Base-by-base conservation (phyloP, 2,329 filamentous ascomycete species). In the Xylaria multiplex region DNA sequence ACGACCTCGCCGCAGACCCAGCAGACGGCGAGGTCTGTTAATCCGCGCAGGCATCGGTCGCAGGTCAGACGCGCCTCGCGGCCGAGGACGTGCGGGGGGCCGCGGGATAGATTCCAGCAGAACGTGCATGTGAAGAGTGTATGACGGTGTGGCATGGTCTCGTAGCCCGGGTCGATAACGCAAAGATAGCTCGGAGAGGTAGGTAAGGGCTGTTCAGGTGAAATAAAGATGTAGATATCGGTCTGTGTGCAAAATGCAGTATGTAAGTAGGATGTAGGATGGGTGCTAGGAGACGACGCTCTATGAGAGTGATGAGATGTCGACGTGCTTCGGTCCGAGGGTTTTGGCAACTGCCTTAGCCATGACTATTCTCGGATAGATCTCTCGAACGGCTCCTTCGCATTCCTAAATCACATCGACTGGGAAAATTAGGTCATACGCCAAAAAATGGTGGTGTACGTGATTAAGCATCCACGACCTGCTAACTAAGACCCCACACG, bases 1-100 rank as follows among this genome's bases (percentile, higher is more conserved):
- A 88, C 80, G 49, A 85, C 75, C 73, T 87, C 84, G 22, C 85
- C 84, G 68, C 86, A 88, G 30, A 83, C 84, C 86, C 79, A 88
- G 74, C 83, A 88, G 58, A 88, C 83, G 66, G 85, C 84, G 54
- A 88, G 79, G 72, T 86, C 80, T 56, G 87, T 73, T 2, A 88
- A 74, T 1, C 79, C 79, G 7, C 76, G 69, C 74, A 83, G 81
- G 75, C 86, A 88, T 0, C 75, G 46, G 30, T 72, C 70, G 73
- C 85, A 88, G 27, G 83, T 79, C 3, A 87, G 83, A 2, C 85
- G 82, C 2, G 81, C 79, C 0, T 80, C 79, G 16, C 77, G 78
- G 9, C 84, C 84, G 2, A 88, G 74, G 19, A 83, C 74, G 52
- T 73, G 79, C 3, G 79, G 81, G 14, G 72, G 72, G 0, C 75